phyloP scores from a whole-genome alignment of 768 basidiomycete genomes.

The Pulveroboletus sp. region DNA sequence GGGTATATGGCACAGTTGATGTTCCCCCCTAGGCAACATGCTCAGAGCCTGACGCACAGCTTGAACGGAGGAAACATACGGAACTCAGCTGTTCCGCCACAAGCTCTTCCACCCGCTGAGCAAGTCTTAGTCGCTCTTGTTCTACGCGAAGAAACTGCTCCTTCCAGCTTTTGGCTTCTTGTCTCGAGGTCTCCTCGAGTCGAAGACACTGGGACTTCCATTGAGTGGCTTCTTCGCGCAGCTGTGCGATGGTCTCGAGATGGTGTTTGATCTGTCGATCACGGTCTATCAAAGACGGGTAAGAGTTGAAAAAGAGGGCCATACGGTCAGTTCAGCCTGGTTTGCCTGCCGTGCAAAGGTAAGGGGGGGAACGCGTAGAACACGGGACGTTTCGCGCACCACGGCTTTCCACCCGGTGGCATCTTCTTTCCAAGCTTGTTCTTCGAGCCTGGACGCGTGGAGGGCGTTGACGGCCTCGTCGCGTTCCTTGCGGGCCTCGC shows the following conservation, averaged over 20 bases:
- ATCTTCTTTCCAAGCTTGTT: slow-evolving; percentile 46
- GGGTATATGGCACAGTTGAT: slow-evolving; percentile 31
- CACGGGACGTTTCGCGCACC: slow-evolving; percentile 37
- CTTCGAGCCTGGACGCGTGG: slow-evolving; percentile 43
- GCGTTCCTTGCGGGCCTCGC: slow-evolving; percentile 48
- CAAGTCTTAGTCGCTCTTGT: slow-evolving; percentile 57
- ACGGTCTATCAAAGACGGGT: neutral
- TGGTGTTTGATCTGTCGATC: slow-evolving; percentile 52
- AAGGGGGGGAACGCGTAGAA: slow-evolving; percentile 10
- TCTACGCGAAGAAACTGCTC: slow-evolving; percentile 75
- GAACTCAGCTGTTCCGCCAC: slow-evolving; percentile 43
- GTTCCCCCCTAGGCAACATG: slow-evolving; percentile 10
- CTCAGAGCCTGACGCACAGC: neutral
- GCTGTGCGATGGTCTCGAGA: slow-evolving; percentile 53
- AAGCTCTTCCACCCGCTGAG: slow-evolving; percentile 56
- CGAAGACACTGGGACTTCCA: slow-evolving; percentile 67
- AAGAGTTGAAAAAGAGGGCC: slow-evolving; percentile 11
- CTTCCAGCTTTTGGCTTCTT: slow-evolving; percentile 67
- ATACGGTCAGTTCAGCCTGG: slow-evolving; percentile 55
- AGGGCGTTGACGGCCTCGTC: slow-evolving; percentile 45
- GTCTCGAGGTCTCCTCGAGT: slow-evolving; percentile 42
- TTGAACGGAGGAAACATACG: slow-evolving; percentile 31
- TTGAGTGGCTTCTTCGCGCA: slow-evolving; percentile 61
- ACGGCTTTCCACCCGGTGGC: slow-evolving; percentile 39
- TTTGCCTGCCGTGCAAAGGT: slow-evolving; percentile 36